phyloP scores from a whole-genome alignment of 441 rosid species.

The Aquilaria agallochum region DNA sequence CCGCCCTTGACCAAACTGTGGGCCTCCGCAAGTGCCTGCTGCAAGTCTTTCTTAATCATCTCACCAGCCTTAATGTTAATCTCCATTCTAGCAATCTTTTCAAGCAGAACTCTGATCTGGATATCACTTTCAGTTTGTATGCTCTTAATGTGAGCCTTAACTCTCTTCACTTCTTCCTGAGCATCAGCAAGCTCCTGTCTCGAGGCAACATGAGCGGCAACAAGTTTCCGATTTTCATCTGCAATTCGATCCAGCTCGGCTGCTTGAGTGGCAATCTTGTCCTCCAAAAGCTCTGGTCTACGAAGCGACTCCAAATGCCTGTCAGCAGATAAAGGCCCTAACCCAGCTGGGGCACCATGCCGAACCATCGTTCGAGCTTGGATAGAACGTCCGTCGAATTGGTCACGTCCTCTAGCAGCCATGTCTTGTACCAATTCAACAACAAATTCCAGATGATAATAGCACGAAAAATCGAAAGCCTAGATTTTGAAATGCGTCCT shows the following conservation, averaged over 20 bases:
- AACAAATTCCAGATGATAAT: too few species aligned
- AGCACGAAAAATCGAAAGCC: too few species aligned
- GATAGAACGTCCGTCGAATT: conserved; percentile 23
- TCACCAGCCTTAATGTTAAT: conserved; percentile 50
- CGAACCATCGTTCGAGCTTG: conserved; percentile 37
- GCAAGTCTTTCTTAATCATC: conserved; percentile 58
- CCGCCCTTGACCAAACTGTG: conserved; percentile 55
- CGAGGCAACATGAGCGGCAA: conserved; percentile 42
- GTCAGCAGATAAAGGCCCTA: conserved; percentile 20
- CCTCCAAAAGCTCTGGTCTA: conserved; percentile 47
- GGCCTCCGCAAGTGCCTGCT: conserved; percentile 61
- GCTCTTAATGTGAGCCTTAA: conserved; percentile 66
- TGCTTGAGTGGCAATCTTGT: conserved; percentile 68
- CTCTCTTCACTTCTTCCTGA: conserved; percentile 49
- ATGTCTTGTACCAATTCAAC: too few species aligned
- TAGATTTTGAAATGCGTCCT: too few species aligned
- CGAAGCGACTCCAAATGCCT: conserved; percentile 25
- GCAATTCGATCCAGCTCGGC: conserved; percentile 65
- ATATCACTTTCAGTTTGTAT: conserved; percentile 69
- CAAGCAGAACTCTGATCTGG: conserved; percentile 60
- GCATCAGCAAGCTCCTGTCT: conserved; percentile 53
- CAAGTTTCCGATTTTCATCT: conserved; percentile 59
- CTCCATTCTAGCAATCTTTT: conserved; percentile 63
- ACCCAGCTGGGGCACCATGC: conserved; percentile 29
- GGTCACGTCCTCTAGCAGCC: too few species aligned